A percentile compares a stretch with the other conserved stretches of the same genome.
phyloP scores from a whole-genome alignment of 2,329 filamentous ascomycete species.

The Fusarium sp. region DNA sequence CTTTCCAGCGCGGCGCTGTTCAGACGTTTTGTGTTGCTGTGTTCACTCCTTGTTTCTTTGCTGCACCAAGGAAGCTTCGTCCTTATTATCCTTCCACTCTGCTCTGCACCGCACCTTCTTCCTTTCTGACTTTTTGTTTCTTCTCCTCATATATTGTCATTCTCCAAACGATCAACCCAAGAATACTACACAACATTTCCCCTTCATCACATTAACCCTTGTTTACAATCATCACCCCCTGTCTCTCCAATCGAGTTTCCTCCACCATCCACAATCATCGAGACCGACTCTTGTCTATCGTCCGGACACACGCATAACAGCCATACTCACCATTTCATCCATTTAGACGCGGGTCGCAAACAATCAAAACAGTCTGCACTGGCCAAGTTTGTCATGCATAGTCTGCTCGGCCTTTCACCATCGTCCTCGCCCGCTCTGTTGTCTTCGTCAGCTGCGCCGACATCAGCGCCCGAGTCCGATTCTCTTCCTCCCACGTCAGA shows the following conservation, averaged over 20 bases:
- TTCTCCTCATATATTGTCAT: constrained; percentile 24
- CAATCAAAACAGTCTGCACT: constrained; percentile 57
- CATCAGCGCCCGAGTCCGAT: constrained; percentile 33
- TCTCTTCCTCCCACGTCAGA: constrained; percentile 38
- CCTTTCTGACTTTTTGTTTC: constrained; percentile 5
- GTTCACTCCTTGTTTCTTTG: constrained; percentile 36
- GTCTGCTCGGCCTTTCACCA: constrained; percentile 51
- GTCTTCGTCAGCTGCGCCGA: constrained; percentile 47
- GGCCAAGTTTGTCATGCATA: constrained; percentile 61
- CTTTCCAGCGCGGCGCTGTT: background rate
- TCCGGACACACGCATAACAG: constrained; percentile 19
- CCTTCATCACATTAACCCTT: constrained; percentile 10
- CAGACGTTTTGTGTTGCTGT: constrained; percentile 13
- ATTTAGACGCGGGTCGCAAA: constrained; percentile 49
- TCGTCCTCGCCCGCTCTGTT: constrained; percentile 43
- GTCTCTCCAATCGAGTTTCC: constrained; percentile 1
- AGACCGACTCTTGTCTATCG: constrained; percentile 20
- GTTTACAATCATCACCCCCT: constrained; percentile 11
- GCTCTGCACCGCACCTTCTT: constrained; percentile 13
- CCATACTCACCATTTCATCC: constrained; percentile 17
- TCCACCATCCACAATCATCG: background rate
- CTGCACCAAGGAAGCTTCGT: background rate
- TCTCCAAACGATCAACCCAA: constrained; percentile 28
- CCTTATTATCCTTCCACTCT: constrained; percentile 38
- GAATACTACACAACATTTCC: constrained; percentile 18